These are phyloP conservation scores for Asterella californica DNA, from an alignment of 225 moss, liverwort and hornwort species.

Conservation along the genomic window DNA sequence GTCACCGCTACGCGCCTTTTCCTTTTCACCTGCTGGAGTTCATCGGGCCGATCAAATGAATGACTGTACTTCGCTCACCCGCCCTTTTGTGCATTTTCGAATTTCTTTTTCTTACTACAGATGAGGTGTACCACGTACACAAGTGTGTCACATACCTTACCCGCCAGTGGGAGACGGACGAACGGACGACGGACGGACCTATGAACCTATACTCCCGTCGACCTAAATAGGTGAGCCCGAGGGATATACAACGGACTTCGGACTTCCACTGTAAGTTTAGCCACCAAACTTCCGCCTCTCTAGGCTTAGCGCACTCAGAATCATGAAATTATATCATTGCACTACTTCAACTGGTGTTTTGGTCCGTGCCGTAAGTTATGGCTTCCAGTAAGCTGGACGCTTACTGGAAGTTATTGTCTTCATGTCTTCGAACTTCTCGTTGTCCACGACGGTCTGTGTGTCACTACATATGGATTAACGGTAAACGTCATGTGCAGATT, in stretches of 20 bases:
- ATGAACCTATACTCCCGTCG: background rate
- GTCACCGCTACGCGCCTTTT: background rate
- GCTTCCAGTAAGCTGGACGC: background rate
- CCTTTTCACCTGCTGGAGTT: background rate
- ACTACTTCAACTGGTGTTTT: background rate
- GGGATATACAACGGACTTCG: background rate
- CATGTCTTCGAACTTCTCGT: background rate
- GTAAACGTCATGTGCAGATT: too few relatives aligned
- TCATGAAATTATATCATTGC: background rate
- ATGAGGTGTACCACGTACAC: background rate
- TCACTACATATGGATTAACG: too few relatives aligned
- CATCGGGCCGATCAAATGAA: background rate
- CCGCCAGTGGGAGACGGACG: background rate
- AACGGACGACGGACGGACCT: background rate
- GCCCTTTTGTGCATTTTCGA: conserved; percentile 1
- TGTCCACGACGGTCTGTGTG: background rate
- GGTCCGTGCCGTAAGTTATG: background rate
- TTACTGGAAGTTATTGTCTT: background rate
- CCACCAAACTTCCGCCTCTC: background rate
- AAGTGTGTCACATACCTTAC: background rate
- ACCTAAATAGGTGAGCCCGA: background rate
- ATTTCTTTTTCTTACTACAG: background rate
- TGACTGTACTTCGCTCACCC: conserved; percentile 1
- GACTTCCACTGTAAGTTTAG: background rate
- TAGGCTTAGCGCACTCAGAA: background rate